Conservation (phyloP, 1,284 basidiomycete genomes). For the Meripilus lineatus region DNA sequence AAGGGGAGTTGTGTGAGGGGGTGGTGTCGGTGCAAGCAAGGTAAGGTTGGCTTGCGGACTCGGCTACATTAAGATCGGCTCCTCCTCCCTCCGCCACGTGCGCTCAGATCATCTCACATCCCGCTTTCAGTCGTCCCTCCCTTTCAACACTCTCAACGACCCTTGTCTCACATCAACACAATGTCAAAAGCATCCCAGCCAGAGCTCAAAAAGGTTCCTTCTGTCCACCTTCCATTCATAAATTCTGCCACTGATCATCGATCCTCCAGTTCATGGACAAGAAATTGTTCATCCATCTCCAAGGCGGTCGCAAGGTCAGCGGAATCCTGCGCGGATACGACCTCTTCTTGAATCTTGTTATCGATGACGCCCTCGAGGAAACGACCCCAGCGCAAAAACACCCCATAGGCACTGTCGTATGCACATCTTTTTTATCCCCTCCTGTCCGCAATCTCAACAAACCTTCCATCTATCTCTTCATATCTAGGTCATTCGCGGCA, state of each 20-base stretch:
- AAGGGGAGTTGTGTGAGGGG: too few relatives aligned
- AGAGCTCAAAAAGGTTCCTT: slow-evolving; percentile 84
- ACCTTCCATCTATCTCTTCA: slow-evolving; percentile 6
- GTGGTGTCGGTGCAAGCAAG: slow-evolving; percentile 1
- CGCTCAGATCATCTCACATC: neutral
- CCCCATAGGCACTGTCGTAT: slow-evolving; percentile 85
- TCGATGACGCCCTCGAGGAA: slow-evolving; percentile 95
- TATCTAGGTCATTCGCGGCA: slow-evolving; percentile 85
- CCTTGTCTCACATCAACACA: too few relatives aligned
- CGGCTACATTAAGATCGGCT: too few relatives aligned
- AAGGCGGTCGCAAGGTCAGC: slow-evolving; percentile 94
- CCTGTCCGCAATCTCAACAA: neutral
- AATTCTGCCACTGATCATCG: slow-evolving; percentile 3
- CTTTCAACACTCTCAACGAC: too few relatives aligned
- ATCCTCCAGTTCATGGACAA: slow-evolving; percentile 95
- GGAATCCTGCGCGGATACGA: slow-evolving; percentile 97
- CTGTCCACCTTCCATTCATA: neutral
- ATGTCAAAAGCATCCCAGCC: slow-evolving; percentile 93
- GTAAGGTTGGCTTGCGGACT: neutral
- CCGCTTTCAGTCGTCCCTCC: too few relatives aligned
- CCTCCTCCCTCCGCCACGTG: neutral
- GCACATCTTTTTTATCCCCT: neutral
- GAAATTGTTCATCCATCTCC: slow-evolving; percentile 90
- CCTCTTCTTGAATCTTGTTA: slow-evolving; percentile 97
- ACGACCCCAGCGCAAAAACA: slow-evolving; percentile 85